A percentile compares a stretch with the other conserved stretches of the same genome.
Conservation (phyloP, 23 red algal species). For the Pyropia yezoensis region DNA sequence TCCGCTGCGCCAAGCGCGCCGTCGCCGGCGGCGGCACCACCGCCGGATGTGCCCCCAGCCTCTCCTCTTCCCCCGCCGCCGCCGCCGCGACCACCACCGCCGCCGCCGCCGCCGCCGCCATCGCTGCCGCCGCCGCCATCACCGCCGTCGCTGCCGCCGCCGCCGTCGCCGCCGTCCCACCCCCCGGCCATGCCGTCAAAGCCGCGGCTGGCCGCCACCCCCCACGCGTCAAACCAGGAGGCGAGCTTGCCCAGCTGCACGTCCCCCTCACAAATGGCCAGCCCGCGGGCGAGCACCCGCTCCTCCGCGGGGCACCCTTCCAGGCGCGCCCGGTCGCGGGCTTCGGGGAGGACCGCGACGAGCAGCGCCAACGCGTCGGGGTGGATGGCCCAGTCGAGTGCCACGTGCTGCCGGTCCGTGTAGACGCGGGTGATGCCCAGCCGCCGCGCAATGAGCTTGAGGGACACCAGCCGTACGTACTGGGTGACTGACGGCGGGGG, state of each 20-base stretch:
- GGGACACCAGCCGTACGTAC: constrained; percentile 28
- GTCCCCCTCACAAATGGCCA: constrained; percentile 41
- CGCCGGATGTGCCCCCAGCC: not conserved
- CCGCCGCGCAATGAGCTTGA: constrained; percentile 30
- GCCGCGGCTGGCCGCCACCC: not conserved
- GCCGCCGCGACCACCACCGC: too few relatives aligned
- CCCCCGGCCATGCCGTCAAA: not conserved
- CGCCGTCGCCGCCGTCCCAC: not conserved
- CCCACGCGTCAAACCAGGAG: constrained; percentile 7
- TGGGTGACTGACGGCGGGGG: constrained; percentile 20
- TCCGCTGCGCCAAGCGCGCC: too few relatives aligned
- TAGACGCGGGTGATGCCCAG: constrained; percentile 36
- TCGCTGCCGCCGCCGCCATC: not conserved
- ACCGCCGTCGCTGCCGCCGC: not conserved
- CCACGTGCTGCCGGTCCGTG: constrained; percentile 54
- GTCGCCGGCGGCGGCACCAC: not conserved
- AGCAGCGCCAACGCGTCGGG: constrained; percentile 16
- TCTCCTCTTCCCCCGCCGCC: not conserved
- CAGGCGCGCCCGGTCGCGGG: constrained; percentile 11
- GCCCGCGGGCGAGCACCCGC: constrained; percentile 34
- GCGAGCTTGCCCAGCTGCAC: constrained; percentile 41
- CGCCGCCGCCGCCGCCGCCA: not conserved
- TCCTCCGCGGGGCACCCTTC: constrained; percentile 25
- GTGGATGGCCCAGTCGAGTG: constrained; percentile 47
- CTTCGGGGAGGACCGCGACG: constrained; percentile 21